A percentile compares a stretch with the other conserved stretches of the same genome.
These are phyloP conservation scores for Rhododendron henanense DNA, from an alignment of 148 eudicot genomes.

Conservation along the genomic window DNA sequence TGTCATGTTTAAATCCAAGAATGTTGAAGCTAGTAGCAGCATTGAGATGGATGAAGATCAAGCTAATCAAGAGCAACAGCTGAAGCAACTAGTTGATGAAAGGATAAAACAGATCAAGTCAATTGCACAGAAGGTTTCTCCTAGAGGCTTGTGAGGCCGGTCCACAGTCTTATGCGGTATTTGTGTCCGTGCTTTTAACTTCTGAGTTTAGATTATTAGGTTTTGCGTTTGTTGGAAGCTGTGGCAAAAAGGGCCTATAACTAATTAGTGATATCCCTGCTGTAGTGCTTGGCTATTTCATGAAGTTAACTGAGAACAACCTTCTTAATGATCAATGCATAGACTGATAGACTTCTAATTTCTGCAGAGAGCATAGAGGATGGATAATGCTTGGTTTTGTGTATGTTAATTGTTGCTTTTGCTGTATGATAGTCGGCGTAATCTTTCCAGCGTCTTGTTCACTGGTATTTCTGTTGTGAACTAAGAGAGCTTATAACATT, in stretches of 20 bases:
- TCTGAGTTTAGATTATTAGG: background rate
- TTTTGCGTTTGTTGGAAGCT: background rate
- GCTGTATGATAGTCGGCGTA: background rate
- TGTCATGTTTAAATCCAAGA: constrained; percentile 63
- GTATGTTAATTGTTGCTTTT: background rate
- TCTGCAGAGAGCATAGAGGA: background rate
- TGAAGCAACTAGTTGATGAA: constrained; percentile 58
- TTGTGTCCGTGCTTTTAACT: background rate
- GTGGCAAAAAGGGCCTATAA: background rate
- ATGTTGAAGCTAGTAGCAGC: constrained; percentile 32
- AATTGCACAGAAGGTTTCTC: constrained; percentile 59
- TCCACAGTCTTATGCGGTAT: background rate
- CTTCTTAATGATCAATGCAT: background rate
- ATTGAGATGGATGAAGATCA: constrained; percentile 48
- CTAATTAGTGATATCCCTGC: background rate
- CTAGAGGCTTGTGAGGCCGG: constrained; percentile 2
- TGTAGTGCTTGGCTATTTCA: background rate
- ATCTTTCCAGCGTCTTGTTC: background rate
- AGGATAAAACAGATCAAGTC: constrained; percentile 52
- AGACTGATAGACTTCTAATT: background rate
- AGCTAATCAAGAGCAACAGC: constrained; percentile 57
- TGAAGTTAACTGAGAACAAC: background rate
- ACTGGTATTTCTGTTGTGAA: background rate
- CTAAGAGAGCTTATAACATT: background rate
- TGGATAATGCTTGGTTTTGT: background rate